Percentiles rank a stretch among this genome's conserved stretches.
Conservation (phyloP, 2,329 filamentous ascomycete genomes). For the Canariomyces notabilis region DNA sequence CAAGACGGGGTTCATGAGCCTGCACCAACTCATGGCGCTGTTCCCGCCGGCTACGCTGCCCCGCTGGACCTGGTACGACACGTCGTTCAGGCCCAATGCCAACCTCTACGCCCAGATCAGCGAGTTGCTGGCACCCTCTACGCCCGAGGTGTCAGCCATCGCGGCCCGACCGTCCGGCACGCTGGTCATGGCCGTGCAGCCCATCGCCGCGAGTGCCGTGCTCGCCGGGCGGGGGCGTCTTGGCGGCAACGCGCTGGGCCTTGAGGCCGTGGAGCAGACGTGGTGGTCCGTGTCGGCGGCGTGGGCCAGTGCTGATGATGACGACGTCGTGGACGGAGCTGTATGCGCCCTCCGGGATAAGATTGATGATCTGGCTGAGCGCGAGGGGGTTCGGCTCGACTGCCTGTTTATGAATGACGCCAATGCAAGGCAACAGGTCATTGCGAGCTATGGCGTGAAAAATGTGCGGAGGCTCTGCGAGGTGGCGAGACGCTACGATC, state of each 20-base stretch:
- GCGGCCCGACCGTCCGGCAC: neutral
- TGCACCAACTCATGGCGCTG: slow-evolving; percentile 3
- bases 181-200: slow-evolving; percentile 7
- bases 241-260: slow-evolving; percentile 7
- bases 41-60: neutral
- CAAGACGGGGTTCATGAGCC: neutral
- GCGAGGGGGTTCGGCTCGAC: neutral
- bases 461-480: neutral
- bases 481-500: neutral
- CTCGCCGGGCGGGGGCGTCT: neutral
- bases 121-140: too few relatives aligned
- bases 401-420: slow-evolving; percentile 5
- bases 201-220: neutral
- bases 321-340: neutral
- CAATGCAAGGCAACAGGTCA: neutral
- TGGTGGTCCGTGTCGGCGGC: neutral
- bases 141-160: slow-evolving; percentile 1
- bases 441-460: neutral
- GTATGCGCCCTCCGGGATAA: neutral
- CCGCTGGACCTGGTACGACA: slow-evolving; percentile 4
- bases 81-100: neutral
- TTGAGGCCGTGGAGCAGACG: slow-evolving; percentile 2
- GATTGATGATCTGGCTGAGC: neutral
- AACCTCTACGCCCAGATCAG: neutral
- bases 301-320: neutral